Conservation (phyloP, 768 basidiomycete species). For the Kwoniella dejecticola region DNA sequence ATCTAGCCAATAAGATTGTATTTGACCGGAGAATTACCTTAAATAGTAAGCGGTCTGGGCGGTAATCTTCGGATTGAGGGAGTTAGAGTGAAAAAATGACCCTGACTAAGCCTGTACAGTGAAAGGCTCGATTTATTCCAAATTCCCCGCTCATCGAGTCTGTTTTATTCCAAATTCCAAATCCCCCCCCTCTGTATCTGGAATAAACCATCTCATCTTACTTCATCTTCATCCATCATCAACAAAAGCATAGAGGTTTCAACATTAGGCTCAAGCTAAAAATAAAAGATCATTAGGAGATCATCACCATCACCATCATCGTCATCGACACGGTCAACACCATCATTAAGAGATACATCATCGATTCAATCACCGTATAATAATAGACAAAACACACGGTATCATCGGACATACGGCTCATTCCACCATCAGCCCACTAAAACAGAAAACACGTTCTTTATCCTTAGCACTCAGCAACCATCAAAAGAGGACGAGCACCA, state of each 20-base stretch:
- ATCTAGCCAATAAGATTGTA: too few species aligned
- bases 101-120: not conserved
- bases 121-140: conserved; percentile 11
- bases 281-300: not conserved
- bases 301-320: conserved; percentile 6
- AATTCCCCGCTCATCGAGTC: conserved; percentile 12
- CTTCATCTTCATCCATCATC: not conserved
- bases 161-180: conserved; percentile 3
- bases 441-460: not conserved
- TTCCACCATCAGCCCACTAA: not conserved
- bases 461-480: not conserved
- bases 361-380: too few species aligned
- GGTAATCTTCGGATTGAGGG: not conserved
- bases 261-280: not conserved
- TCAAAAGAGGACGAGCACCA: conserved; percentile 1
- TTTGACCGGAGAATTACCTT: too few species aligned
- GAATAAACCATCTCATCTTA: conserved; percentile 5
- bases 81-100: not conserved
- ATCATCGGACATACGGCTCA: too few species aligned
- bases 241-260: not conserved
- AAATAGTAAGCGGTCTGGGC: not conserved
- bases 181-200: not conserved
- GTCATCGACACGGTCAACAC: not conserved
- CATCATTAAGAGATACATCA: conserved; percentile 3
- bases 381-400: too few species aligned